phyloP scores from a whole-genome alignment of 371 early-diverging fungal species.

The Edhazardia aedis region DNA sequence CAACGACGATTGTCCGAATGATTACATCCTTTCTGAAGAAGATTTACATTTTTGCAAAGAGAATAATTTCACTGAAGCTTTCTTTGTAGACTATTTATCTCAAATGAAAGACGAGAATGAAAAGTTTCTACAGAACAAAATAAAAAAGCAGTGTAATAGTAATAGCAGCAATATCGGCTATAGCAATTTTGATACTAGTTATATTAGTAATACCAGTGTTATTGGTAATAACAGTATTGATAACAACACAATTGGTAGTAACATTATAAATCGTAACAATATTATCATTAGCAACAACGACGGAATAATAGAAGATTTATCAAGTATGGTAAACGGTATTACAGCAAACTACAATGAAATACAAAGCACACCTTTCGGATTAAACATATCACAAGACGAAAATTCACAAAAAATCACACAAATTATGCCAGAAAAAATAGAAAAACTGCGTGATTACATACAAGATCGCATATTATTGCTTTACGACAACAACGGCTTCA shows the following conservation, averaged over 20 bases:
- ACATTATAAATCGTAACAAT: too few species aligned
- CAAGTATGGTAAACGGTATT: neutral
- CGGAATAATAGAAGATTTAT: neutral
- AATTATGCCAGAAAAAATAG: neutral
- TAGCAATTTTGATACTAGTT: constrained; percentile 1
- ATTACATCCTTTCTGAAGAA: constrained; percentile 10
- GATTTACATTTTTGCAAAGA: constrained; percentile 10
- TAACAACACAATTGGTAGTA: too few species aligned
- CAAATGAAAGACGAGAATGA: too few species aligned
- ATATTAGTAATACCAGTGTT: neutral
- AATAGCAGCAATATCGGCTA: too few species aligned
- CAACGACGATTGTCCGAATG: constrained; percentile 21
- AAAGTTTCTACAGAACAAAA: too few species aligned
- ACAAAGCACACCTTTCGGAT: too few species aligned
- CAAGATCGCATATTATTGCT: constrained; percentile 10
- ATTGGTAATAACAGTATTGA: neutral
- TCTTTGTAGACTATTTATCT: too few species aligned
- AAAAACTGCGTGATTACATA: constrained; percentile 5
- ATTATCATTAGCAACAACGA: too few species aligned
- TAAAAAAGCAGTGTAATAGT: too few species aligned
- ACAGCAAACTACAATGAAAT: too few species aligned
- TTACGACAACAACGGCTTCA: constrained; percentile 10
- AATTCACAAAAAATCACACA: too few species aligned
- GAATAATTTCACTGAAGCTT: neutral
- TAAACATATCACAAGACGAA: too few species aligned